Conservation (phyloP, 2,329 filamentous ascomycete species). For the Drechslerella coelobrocha region DNA sequence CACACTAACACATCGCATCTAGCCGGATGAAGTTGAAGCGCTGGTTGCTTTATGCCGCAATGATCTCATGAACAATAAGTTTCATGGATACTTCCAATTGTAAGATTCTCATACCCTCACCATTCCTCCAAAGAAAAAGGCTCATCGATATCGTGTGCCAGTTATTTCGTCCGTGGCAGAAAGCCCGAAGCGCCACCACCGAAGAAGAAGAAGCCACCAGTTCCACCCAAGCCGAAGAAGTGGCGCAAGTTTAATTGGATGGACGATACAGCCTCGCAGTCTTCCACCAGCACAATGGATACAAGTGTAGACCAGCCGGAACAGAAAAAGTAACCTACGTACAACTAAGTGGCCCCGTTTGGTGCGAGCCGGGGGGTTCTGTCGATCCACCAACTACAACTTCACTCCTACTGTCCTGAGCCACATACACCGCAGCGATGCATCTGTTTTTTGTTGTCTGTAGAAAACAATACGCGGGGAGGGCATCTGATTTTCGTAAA, state of each 20-base stretch:
- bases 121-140: neutral
- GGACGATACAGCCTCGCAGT: neutral
- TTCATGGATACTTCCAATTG: conserved; percentile 48
- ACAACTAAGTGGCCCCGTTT: no score
- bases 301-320: no score
- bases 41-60: conserved; percentile 43
- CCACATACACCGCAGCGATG: no score
- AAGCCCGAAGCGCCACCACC: conserved; percentile 23
- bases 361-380: no score
- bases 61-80: conserved; percentile 40
- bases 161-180: conserved; percentile 42
- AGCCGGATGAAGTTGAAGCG: conserved; percentile 47
- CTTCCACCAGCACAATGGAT: no score
- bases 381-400: no score
- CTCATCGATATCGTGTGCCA: neutral
- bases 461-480: neutral
- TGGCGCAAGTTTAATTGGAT: no score
- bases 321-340: no score
- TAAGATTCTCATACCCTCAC: conserved; percentile 7
- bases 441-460: neutral
- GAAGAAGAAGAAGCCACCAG: neutral
- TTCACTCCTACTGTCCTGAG: no score
- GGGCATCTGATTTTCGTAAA: neutral
- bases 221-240: neutral
- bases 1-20: neutral